Percentiles rank a stretch among this genome's conserved stretches.
These are phyloP conservation scores for Halophytophthora polymorphica DNA, from an alignment of 352 stramenopile genomes.

Conservation along the genomic window DNA sequence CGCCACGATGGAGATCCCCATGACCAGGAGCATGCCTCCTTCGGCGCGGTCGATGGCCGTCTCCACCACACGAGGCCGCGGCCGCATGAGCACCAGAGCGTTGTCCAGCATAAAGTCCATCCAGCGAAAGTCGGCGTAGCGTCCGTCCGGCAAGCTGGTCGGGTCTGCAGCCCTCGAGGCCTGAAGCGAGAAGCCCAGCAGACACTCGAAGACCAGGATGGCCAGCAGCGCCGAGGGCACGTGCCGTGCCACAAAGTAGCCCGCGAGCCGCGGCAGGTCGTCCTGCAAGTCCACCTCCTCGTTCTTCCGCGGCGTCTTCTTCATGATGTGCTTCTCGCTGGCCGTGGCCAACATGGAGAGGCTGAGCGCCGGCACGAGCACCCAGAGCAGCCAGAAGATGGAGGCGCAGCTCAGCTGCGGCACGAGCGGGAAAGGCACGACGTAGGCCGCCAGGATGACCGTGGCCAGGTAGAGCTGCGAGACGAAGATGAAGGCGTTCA, in stretches of 20 bases:
- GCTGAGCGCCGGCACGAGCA: conserved; percentile 70
- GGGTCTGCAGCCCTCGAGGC: conserved; percentile 20
- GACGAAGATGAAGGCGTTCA: conserved; percentile 84
- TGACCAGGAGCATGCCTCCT: conserved; percentile 65
- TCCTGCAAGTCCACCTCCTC: conserved; percentile 60
- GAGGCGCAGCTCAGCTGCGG: conserved; percentile 70
- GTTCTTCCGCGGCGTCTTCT: conserved; percentile 84
- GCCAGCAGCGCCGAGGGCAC: conserved; percentile 55
- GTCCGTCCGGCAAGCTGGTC: conserved; percentile 5
- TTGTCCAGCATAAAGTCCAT: conserved; percentile 63
- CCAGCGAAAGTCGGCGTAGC: conserved; percentile 43
- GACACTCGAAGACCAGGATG: conserved; percentile 65
- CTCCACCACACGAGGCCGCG: conserved; percentile 40
- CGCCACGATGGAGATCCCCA: conserved; percentile 64
- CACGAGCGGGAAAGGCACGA: conserved; percentile 73
- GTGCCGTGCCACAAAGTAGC: conserved; percentile 74
- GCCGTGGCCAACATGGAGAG: conserved; percentile 75
- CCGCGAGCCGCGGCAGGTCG: conserved; percentile 49
- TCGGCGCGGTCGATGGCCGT: conserved; percentile 73
- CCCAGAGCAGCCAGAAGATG: conserved; percentile 84
- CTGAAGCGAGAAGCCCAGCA: conserved; percentile 66
- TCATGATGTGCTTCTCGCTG: conserved; percentile 75
- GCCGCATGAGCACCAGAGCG: conserved; percentile 39
- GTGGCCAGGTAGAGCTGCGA: conserved; percentile 80
- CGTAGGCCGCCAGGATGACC: conserved; percentile 62